phyloP scores from a whole-genome alignment of 2,329 filamentous ascomycete species.

The Calycina marina region DNA sequence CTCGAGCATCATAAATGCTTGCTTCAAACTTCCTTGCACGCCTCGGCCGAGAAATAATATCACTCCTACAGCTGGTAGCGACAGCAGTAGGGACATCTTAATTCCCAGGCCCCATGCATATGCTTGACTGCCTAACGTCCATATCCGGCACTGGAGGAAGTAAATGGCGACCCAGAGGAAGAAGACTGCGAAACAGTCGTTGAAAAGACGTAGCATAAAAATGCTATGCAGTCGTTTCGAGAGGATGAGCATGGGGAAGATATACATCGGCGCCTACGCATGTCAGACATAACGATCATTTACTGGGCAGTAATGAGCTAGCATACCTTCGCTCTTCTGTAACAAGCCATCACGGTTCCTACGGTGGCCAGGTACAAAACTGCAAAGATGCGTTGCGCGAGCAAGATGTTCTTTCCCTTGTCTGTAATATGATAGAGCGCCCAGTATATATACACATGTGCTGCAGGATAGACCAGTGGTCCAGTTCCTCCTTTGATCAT shows the following conservation, averaged over 20 bases:
- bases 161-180: slow-evolving; percentile 75
- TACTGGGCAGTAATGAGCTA: no score
- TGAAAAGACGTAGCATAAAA: slow-evolving; percentile 85
- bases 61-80: slow-evolving; percentile 65
- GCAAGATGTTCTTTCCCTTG: slow-evolving; percentile 56
- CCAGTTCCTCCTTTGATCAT: slow-evolving; percentile 79
- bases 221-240: slow-evolving; percentile 92
- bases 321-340: slow-evolving; percentile 55
- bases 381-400: slow-evolving; percentile 76
- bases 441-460: slow-evolving; percentile 84
- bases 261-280: slow-evolving; percentile 62
- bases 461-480: slow-evolving; percentile 86
- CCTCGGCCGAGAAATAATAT: slow-evolving; percentile 64
- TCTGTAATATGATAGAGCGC: slow-evolving; percentile 65
- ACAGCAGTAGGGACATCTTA: slow-evolving; percentile 85
- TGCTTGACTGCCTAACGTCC: slow-evolving; percentile 55
- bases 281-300: slow-evolving; percentile 1
- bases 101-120: slow-evolving; percentile 75
- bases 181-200: slow-evolving; percentile 79
- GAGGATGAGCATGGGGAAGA: slow-evolving; percentile 71
- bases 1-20: slow-evolving; percentile 59
- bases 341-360: slow-evolving; percentile 67
- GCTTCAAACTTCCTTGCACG: slow-evolving; percentile 45
- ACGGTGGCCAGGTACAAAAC: slow-evolving; percentile 65
- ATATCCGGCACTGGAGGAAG: slow-evolving; percentile 58